A percentile compares a stretch with the other conserved stretches of the same genome.
phyloP scores from a whole-genome alignment of 2,329 filamentous ascomycete species.

The Alternaria postmessia region DNA sequence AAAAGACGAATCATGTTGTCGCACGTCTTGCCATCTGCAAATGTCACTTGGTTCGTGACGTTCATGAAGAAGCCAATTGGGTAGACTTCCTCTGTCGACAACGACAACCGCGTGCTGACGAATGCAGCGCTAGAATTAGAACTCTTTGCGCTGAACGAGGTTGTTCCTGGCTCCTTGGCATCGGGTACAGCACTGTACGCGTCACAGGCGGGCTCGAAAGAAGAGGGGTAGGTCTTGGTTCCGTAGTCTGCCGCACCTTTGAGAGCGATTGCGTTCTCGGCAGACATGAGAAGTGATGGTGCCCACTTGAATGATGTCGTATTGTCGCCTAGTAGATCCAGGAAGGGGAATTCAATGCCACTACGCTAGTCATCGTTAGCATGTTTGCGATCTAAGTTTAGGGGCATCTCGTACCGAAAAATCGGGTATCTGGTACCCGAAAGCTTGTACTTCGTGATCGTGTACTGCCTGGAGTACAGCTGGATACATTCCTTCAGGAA shows the following conservation, averaged over 20 bases:
- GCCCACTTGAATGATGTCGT: conserved; percentile 62
- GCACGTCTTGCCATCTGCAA: conserved; percentile 53
- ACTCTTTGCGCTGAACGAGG: conserved; percentile 32
- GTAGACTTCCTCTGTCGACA: conserved; percentile 36
- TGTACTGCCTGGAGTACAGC: conserved; percentile 60
- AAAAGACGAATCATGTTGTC: conserved; percentile 58
- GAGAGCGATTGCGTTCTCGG: conserved; percentile 54
- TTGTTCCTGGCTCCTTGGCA: conserved; percentile 31
- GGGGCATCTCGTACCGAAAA: conserved; percentile 55
- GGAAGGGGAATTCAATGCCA: conserved; percentile 64
- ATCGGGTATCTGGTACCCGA: conserved; percentile 55
- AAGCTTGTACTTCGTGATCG: conserved; percentile 61
- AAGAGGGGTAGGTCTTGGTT: conserved; percentile 52
- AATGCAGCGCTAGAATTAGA: conserved; percentile 26
- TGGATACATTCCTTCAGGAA: conserved; percentile 63
- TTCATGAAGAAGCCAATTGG: conserved; percentile 58
- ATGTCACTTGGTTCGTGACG: conserved; percentile 64
- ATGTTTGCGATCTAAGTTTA: background rate
- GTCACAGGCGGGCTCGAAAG: conserved; percentile 60
- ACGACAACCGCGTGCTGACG: conserved; percentile 28
- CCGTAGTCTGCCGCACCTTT: conserved; percentile 59
- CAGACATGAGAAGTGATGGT: conserved; percentile 58
- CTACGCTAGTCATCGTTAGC: conserved; percentile 52
- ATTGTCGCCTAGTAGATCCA: conserved; percentile 62
- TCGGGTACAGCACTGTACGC: conserved; percentile 53